Conservation (phyloP, 129 eudicot species). For the Chrysanthemum makinoi region DNA sequence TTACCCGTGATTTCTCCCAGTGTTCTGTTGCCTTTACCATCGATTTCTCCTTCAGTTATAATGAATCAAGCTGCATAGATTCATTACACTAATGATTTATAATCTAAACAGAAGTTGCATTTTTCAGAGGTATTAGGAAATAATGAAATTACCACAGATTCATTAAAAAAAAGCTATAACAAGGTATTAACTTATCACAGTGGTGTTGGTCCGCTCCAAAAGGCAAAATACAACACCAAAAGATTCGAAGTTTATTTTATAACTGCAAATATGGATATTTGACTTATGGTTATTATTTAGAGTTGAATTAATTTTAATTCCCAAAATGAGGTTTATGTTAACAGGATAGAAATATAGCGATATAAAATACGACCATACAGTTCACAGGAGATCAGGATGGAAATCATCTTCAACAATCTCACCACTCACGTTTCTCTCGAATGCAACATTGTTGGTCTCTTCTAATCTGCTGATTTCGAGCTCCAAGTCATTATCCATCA, state of each 20-base stretch:
- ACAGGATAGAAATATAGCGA: not conserved
- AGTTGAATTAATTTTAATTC: not conserved
- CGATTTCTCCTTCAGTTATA: constrained; percentile 91
- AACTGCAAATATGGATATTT: not conserved
- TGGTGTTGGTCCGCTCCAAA: no score
- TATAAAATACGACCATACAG: not conserved
- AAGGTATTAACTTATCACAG: no score
- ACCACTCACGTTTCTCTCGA: constrained; percentile 32
- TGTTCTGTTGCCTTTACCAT: constrained; percentile 90
- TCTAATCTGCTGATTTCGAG: constrained; percentile 4
- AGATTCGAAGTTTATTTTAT: no score
- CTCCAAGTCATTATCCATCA: constrained; percentile 33
- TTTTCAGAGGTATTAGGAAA: no score
- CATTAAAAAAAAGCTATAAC: no score
- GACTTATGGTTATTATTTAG: not conserved
- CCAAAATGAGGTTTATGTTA: constrained; percentile 4
- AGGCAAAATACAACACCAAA: no score
- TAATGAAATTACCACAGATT: no score
- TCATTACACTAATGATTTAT: no score
- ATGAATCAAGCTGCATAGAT: no score
- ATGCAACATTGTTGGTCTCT: constrained; percentile 28
- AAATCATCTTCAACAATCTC: constrained; percentile 75
- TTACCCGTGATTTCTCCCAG: constrained; percentile 93
- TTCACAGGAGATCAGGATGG: constrained; percentile 75
- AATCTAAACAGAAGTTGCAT: no score